phyloP scores from a whole-genome alignment of 2,329 filamentous ascomycete species.

The Pseudocercospora vitis region DNA sequence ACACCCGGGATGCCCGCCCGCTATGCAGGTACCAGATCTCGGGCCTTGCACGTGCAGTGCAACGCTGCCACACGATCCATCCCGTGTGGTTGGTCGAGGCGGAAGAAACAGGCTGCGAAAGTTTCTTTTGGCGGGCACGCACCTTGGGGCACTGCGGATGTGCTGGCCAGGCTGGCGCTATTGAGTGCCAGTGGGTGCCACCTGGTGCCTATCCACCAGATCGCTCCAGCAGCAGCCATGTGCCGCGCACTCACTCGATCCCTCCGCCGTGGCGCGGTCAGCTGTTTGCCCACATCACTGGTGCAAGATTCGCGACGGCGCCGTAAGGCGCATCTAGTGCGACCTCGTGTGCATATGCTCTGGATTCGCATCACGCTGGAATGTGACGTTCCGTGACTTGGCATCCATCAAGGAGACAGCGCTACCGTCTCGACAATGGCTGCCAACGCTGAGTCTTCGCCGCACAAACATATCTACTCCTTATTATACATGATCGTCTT shows the following conservation, averaged over 20 bases:
- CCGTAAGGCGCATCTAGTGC: not conserved
- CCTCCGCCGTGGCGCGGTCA: conserved; percentile 14
- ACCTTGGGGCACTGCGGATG: not conserved
- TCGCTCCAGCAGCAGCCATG: conserved; percentile 3
- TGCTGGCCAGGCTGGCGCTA: not conserved
- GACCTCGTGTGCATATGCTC: conserved; percentile 1
- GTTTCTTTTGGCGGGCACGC: not conserved
- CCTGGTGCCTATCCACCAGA: conserved; percentile 1
- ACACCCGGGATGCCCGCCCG: conserved; percentile 6
- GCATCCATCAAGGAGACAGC: not conserved
- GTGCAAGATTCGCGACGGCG: conserved; percentile 1
- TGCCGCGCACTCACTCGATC: not conserved
- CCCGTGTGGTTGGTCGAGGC: not conserved
- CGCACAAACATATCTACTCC: too few relatives aligned
- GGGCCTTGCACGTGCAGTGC: not conserved
- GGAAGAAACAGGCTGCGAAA: not conserved
- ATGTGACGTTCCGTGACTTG: not conserved
- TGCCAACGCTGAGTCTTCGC: too few relatives aligned
- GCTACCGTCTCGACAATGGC: too few relatives aligned
- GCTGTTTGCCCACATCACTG: conserved; percentile 10
- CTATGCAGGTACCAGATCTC: conserved; percentile 17
- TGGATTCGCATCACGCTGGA: not conserved
- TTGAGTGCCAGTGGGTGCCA: not conserved
- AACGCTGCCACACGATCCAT: not conserved
- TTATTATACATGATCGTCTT: too few relatives aligned